A percentile compares a stretch with the other conserved stretches of the same genome.
phyloP scores from a whole-genome alignment of 768 basidiomycete genomes.

The Lactarius evosmus region DNA sequence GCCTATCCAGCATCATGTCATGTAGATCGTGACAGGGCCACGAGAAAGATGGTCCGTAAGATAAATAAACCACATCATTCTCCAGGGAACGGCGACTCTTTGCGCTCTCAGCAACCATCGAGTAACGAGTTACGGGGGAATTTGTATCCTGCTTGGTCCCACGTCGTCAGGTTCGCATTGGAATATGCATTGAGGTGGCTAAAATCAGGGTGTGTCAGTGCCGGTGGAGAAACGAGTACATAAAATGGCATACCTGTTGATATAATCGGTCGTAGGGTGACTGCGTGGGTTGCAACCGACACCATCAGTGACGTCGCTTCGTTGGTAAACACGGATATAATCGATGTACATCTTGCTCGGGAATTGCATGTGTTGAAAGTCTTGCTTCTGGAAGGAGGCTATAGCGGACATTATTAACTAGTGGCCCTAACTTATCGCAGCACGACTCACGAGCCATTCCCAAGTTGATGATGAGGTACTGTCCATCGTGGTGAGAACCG shows the following conservation, averaged over 20 bases:
- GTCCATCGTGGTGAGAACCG: slow-evolving; percentile 11
- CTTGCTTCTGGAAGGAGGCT: slow-evolving; percentile 68
- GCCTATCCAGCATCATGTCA: slow-evolving; percentile 19
- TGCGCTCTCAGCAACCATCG: slow-evolving; percentile 14
- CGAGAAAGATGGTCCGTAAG: slow-evolving; percentile 4
- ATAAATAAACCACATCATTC: slow-evolving; percentile 8
- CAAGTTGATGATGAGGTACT: slow-evolving; percentile 85
- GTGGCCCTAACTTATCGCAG: slow-evolving; percentile 7
- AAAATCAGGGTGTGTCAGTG: not conserved
- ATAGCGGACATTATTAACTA: not conserved
- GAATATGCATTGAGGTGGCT: slow-evolving; percentile 58
- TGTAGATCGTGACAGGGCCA: slow-evolving; percentile 19
- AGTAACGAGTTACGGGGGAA: slow-evolving; percentile 64
- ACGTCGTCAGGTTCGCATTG: slow-evolving; percentile 83
- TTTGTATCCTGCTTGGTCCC: slow-evolving; percentile 69
- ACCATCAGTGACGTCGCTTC: slow-evolving; percentile 60
- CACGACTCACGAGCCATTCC: slow-evolving; percentile 61
- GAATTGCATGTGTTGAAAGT: slow-evolving; percentile 70
- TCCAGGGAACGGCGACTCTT: not conserved
- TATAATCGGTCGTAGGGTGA: slow-evolving; percentile 80
- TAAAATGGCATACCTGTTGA: slow-evolving; percentile 47
- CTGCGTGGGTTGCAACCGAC: slow-evolving; percentile 77
- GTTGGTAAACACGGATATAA: slow-evolving; percentile 88
- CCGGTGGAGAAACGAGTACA: not conserved
- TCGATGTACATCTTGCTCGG: slow-evolving; percentile 83